A percentile compares a stretch with the other conserved stretches of the same genome.
phyloP scores from a whole-genome alignment of 83 land plant species.

The Picea abies region DNA sequence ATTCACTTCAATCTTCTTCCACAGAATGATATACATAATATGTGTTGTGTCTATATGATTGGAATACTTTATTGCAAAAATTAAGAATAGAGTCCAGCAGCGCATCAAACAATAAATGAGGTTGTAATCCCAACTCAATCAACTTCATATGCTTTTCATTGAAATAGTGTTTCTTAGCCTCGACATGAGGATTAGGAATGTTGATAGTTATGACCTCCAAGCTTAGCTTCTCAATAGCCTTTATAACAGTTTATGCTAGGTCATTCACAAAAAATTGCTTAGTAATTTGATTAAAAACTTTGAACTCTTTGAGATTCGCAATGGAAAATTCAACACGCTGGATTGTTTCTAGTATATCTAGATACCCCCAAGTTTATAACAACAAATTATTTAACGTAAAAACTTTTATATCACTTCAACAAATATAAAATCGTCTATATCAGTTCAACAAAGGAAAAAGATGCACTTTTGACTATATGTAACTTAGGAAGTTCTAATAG shows the following conservation, averaged over 20 bases:
- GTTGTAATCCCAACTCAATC: constrained; percentile 85
- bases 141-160: constrained; percentile 98
- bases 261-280: constrained; percentile 98
- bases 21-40: constrained; percentile 94
- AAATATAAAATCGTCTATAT: neutral
- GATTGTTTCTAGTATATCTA: constrained; percentile 95
- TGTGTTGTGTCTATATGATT: constrained; percentile 83
- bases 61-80: constrained; percentile 76
- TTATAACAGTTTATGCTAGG: constrained; percentile 80
- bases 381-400: neutral
- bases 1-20: constrained; percentile 89
- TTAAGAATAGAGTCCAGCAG: constrained; percentile 94
- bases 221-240: constrained; percentile 91
- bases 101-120: constrained; percentile 92
- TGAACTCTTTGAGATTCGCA: constrained; percentile 92
- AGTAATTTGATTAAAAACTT: constrained; percentile 97
- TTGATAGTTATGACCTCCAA: constrained; percentile 70
- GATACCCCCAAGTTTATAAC: constrained; percentile 90
- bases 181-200: constrained; percentile 97
- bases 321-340: constrained; percentile 95
- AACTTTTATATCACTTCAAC: too few relatives aligned
- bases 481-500: neutral
- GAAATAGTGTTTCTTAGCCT: constrained; percentile 97
- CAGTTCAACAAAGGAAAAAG: neutral
- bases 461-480: neutral